Percentiles rank a stretch among this genome's conserved stretches.
These are phyloP conservation scores for Neurospora tetrasperma DNA, from an alignment of 495 filamentous ascomycete species.

Conservation along the genomic window DNA sequence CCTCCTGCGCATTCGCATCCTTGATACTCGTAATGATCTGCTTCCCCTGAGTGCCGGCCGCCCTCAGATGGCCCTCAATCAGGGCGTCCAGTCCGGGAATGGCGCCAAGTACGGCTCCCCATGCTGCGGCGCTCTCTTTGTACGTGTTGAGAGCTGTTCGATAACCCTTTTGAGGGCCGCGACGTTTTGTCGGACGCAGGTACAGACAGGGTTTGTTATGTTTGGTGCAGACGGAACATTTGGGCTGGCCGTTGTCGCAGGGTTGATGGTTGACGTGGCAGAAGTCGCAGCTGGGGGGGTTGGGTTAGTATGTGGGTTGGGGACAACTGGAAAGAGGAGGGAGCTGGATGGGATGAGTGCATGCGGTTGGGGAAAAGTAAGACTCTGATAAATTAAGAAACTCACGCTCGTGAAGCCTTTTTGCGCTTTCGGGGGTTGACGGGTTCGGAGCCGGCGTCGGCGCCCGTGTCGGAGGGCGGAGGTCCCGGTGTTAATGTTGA, in stretches of 20 bases:
- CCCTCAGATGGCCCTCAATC: slow-evolving; percentile 24
- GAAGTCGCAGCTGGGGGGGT: slow-evolving; percentile 23
- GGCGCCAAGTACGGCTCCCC: slow-evolving; percentile 26
- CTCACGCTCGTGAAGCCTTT: slow-evolving; percentile 30
- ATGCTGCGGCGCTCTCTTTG: slow-evolving; percentile 30
- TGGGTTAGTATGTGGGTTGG: neutral
- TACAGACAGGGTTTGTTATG: slow-evolving; percentile 30
- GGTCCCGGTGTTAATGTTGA: slow-evolving; percentile 6
- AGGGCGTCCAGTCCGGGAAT: slow-evolving; percentile 28
- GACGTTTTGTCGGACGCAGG: slow-evolving; percentile 27
- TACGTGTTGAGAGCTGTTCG: slow-evolving; percentile 30
- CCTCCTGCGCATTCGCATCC: slow-evolving; percentile 25
- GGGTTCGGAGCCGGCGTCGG: slow-evolving; percentile 22
- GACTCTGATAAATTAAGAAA: neutral
- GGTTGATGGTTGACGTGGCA: slow-evolving; percentile 32
- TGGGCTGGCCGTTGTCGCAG: slow-evolving; percentile 29
- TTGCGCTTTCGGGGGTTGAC: slow-evolving; percentile 29
- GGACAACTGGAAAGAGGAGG: too few relatives aligned
- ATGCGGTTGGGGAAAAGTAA: too few relatives aligned
- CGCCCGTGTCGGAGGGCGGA: slow-evolving; percentile 14
- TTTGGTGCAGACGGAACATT: slow-evolving; percentile 25
- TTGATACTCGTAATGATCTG: slow-evolving; percentile 22
- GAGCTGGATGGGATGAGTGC: too few relatives aligned
- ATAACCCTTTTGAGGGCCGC: slow-evolving; percentile 28
- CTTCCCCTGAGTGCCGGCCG: slow-evolving; percentile 12